Evolutionary conservation across 2,329 filamentous ascomycete genomes (phyloP).

Genomic region (Penicillium sclerotiorum): DNA sequence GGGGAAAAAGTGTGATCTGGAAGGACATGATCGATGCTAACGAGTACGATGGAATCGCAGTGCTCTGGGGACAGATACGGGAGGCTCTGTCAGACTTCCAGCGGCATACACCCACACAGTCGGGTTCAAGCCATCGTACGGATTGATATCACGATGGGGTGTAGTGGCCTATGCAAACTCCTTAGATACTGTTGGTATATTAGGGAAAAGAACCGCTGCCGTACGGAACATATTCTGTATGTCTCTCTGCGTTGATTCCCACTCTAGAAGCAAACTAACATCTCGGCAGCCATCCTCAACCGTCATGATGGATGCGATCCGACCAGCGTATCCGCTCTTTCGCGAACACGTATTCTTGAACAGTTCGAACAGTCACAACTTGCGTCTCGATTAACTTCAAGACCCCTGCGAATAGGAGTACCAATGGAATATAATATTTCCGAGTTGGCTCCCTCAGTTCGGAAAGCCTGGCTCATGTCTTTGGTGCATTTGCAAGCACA

Average conservation of each 20-base stretch:
- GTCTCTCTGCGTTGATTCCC: constrained; percentile 27
- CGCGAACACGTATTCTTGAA: constrained; percentile 54
- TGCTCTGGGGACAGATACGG: constrained; percentile 90
- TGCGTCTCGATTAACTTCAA: constrained; percentile 27
- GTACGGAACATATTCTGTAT: constrained; percentile 57
- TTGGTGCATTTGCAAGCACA: constrained; percentile 61
- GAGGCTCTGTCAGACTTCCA: constrained; percentile 82
- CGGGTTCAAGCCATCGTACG: constrained; percentile 91
- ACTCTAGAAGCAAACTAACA: constrained; percentile 14
- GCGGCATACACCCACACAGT: constrained; percentile 82
- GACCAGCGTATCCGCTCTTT: constrained; percentile 64
- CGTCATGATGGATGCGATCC: constrained; percentile 72
- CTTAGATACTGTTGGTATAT: constrained; percentile 82
- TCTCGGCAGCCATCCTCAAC: constrained; percentile 50
- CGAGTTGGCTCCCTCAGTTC: constrained; percentile 73
- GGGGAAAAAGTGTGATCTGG: too few species aligned
- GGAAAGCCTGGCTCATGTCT: constrained; percentile 67
- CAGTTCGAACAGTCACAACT: constrained; percentile 44
- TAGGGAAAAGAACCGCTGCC: constrained; percentile 59
- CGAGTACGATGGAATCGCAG: too few species aligned
- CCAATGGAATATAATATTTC: constrained; percentile 82
- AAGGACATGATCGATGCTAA: too few species aligned
- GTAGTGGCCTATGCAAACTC: constrained; percentile 93
- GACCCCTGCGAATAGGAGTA: constrained; percentile 57
- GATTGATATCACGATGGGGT: constrained; percentile 80